Base-by-base conservation (phyloP, 257 asterid species). In the Phtheirospermum japonicum region DNA sequence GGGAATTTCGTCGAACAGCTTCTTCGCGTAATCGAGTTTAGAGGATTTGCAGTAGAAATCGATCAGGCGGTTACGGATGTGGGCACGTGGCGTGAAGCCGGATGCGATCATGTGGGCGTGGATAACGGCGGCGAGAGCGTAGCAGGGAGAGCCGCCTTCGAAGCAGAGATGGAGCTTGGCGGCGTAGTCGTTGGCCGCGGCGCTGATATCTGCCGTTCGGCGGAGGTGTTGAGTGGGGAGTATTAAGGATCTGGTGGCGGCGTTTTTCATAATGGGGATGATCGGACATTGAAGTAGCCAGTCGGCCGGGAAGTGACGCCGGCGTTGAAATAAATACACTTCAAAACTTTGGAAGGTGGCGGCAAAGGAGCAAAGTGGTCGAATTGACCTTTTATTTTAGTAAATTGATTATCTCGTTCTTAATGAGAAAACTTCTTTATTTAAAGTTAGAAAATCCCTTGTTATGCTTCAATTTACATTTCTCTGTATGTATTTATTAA, bases 1-100 rank as follows among this genome's bases (percentile, higher is more conserved):
- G 63, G 87, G 83, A 68, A 81, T 83, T 83, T 74, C 77, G 33
- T 86, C 89, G 67, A 86, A 86, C 87, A 82, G 70, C 20, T 5
- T 70, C 52, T 81, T 73, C 6, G 94, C 89, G 57, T 82, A 78
- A 28, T n/a, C 23, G 33, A 86, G 66, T 31, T 75, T 59, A 59
- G 74, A 81, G 46, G 84, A 70, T 57, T 86, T 83, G 50, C 82
- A 68, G 48, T 83, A 86, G 0, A 73, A 11, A 32, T 79, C 80
- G 2, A 86, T 83, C 65, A 86, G 58, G 43, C 85, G 86, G 78
- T 86, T 81, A 31, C 76, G 84, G 13, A 86, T 74, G 69, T 82
- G 89, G 42, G 68, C 72, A 17, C 67, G 81, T 3, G 91, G 85
- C 31, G 8, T 56, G 80, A 86, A 86, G 10, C 89, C 91, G 23